Percentiles rank a stretch among this genome's conserved stretches.
Evolutionary conservation across 805 yeast genomes (phyloP).

Genomic region (Candida koratica): DNA sequence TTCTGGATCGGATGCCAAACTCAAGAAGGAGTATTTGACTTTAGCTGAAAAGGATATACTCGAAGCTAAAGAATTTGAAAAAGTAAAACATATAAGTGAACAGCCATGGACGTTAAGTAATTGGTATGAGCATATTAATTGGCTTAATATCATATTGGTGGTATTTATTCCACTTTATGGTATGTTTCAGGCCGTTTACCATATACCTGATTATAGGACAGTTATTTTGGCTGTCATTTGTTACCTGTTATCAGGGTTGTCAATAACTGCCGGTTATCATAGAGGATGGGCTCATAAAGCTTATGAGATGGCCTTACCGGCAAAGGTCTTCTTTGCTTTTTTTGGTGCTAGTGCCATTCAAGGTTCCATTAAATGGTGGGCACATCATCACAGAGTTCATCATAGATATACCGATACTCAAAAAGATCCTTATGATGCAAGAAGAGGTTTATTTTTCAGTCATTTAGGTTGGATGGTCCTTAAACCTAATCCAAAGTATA

Average conservation of each 20-base stretch:
- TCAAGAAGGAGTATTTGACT: slow-evolving; percentile 11
- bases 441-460: slow-evolving; percentile 78
- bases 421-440: slow-evolving; percentile 84
- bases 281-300: slow-evolving; percentile 76
- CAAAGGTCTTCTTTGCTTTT: slow-evolving; percentile 62
- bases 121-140: slow-evolving; percentile 73
- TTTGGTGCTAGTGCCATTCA: slow-evolving; percentile 83
- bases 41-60: slow-evolving; percentile 35
- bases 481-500: slow-evolving; percentile 75
- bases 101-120: slow-evolving; percentile 71
- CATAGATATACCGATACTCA: slow-evolving; percentile 81
- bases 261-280: slow-evolving; percentile 84
- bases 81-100: slow-evolving; percentile 61
- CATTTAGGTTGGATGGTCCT: slow-evolving; percentile 85
- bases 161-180: slow-evolving; percentile 59
- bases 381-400: slow-evolving; percentile 79
- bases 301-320: slow-evolving; percentile 57
- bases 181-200: slow-evolving; percentile 37
- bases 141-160: slow-evolving; percentile 70
- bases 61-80: slow-evolving; percentile 39
- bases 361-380: slow-evolving; percentile 90
- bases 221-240: slow-evolving; percentile 48
- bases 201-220: slow-evolving; percentile 52
- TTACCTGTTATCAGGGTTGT: slow-evolving; percentile 61
- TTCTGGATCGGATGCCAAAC: slow-evolving; percentile 1